phyloP scores from a whole-genome alignment of 2,329 filamentous ascomycete species.

The Chaetomium strumarium region DNA sequence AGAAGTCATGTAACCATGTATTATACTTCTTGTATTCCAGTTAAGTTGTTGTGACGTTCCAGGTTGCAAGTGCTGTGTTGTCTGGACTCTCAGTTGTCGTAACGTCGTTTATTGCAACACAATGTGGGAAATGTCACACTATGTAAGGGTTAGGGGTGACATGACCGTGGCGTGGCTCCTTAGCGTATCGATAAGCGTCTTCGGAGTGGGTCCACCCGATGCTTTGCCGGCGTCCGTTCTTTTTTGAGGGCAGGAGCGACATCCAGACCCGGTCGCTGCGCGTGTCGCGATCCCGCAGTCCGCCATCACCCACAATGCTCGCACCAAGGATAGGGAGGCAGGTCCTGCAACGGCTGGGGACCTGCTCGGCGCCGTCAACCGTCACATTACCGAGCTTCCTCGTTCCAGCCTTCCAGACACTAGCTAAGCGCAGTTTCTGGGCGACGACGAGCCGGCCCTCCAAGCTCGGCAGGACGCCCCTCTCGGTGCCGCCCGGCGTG shows the following conservation, averaged over 20 bases:
- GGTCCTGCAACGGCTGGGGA: slow-evolving; percentile 52
- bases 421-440: slow-evolving; percentile 58
- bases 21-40: too few relatives aligned
- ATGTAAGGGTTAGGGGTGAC: too few relatives aligned
- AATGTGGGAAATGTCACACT: too few relatives aligned
- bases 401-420: slow-evolving; percentile 59
- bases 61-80: too few relatives aligned
- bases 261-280: neutral
- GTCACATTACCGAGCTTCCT: slow-evolving; percentile 65
- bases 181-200: neutral
- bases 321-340: slow-evolving; percentile 53
- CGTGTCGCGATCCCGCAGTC: slow-evolving; percentile 7
- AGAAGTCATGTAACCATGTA: too few relatives aligned
- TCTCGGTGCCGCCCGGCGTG: slow-evolving; percentile 79
- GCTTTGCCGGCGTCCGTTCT: slow-evolving; percentile 5
- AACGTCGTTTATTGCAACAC: too few relatives aligned
- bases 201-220: neutral
- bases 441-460: slow-evolving; percentile 61
- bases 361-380: slow-evolving; percentile 42
- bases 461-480: slow-evolving; percentile 77
- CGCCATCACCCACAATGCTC: slow-evolving; percentile 46
- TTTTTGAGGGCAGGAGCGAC: slow-evolving; percentile 9
- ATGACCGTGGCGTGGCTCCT: too few relatives aligned
- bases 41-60: too few relatives aligned
- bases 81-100: too few relatives aligned